Evolutionary conservation across 371 early-diverging fungal genomes (phyloP).

Genomic region (Choanephora cucurbitarum): DNA sequence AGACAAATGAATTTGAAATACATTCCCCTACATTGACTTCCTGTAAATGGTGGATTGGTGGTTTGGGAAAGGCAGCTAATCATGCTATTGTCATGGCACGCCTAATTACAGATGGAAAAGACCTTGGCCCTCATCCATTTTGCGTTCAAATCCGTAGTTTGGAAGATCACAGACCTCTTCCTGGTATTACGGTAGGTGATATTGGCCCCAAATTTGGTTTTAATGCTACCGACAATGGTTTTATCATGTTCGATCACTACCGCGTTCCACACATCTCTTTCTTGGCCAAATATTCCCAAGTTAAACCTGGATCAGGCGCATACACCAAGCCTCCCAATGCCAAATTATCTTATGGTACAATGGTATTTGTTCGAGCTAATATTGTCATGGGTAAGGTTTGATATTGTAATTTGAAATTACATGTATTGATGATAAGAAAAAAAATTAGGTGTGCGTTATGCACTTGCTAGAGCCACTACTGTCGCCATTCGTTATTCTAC

Average conservation of each 20-base stretch:
- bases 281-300: constrained; percentile 78
- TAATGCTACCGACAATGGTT: constrained; percentile 85
- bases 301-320: constrained; percentile 64
- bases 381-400: constrained; percentile 62
- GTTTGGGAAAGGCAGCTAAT: constrained; percentile 67
- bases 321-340: constrained; percentile 69
- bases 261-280: constrained; percentile 80
- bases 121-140: constrained; percentile 84
- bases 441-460: constrained; percentile 34
- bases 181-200: constrained; percentile 87
- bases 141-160: constrained; percentile 83
- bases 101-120: constrained; percentile 76
- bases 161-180: constrained; percentile 70
- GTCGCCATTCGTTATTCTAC: constrained; percentile 52
- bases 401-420: no score
- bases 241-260: constrained; percentile 72
- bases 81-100: constrained; percentile 90
- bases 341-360: constrained; percentile 79
- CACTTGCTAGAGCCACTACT: constrained; percentile 60
- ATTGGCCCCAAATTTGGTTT: constrained; percentile 90
- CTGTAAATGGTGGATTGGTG: constrained; percentile 92
- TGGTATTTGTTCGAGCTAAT: constrained; percentile 72
- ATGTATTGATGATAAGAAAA: no score
- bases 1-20: constrained; percentile 83
- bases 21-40: constrained; percentile 81